phyloP scores from a whole-genome alignment of 1,284 basidiomycete species.

The Cryptococcus jaspeensis region DNA sequence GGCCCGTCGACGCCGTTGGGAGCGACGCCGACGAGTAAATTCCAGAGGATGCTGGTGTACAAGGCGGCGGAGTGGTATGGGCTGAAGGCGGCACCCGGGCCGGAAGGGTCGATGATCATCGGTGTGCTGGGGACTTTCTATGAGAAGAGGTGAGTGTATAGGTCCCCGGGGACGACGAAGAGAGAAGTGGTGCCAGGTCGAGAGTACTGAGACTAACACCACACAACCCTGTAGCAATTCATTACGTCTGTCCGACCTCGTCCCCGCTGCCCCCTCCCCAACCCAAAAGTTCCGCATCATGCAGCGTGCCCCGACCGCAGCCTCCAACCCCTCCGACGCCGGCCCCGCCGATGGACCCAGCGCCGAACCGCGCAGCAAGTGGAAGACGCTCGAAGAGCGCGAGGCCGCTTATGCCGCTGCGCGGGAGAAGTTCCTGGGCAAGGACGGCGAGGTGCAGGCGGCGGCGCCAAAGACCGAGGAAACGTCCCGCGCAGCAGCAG shows the following conservation, averaged over 20 bases:
- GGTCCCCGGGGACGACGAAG: background rate
- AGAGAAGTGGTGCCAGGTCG: background rate
- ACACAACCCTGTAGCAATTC: conserved; percentile 12
- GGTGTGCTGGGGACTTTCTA: conserved; percentile 34
- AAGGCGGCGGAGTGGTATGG: conserved; percentile 50
- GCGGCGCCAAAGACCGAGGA: background rate
- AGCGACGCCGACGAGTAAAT: conserved; percentile 32
- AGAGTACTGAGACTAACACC: conserved; percentile 12
- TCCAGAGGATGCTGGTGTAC: conserved; percentile 48
- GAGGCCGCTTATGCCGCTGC: conserved; percentile 42
- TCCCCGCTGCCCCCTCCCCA: conserved; percentile 23
- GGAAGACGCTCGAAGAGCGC: conserved; percentile 45
- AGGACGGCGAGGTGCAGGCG: conserved; percentile 2
- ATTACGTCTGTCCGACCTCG: conserved; percentile 27
- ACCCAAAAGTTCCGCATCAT: conserved; percentile 44
- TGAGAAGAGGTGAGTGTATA: conserved; percentile 27
- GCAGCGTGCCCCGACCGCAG: conserved; percentile 25
- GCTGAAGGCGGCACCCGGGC: conserved; percentile 29
- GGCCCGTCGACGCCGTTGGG: conserved; percentile 20
- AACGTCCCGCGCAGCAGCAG: background rate
- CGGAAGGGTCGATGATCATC: conserved; percentile 32
- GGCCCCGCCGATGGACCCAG: conserved; percentile 11
- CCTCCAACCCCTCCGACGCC: background rate
- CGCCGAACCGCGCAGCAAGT: conserved; percentile 17
- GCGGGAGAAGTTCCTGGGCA: conserved; percentile 40